phyloP scores from a whole-genome alignment of 257 asterid genomes.

The Solanum rostratum region DNA sequence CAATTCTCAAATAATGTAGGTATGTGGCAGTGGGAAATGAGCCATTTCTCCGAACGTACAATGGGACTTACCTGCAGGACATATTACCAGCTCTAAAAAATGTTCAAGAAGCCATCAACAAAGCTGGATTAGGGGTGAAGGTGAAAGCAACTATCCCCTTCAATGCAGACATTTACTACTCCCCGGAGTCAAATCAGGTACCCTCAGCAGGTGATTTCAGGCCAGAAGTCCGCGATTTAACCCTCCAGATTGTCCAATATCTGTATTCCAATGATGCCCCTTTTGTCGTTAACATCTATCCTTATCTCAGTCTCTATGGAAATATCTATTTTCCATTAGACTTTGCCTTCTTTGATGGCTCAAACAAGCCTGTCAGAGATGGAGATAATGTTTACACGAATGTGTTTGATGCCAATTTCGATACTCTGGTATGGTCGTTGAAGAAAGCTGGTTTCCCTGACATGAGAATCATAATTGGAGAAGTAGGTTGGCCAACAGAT shows the following conservation, averaged over 20 bases:
- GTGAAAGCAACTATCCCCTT: constrained; percentile 19
- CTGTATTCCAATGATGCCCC: constrained; percentile 9
- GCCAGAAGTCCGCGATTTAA: constrained; percentile 8
- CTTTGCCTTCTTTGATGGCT: constrained; percentile 21
- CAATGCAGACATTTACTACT: constrained; percentile 19
- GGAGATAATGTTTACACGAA: constrained; percentile 9
- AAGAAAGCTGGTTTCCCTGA: constrained; percentile 17
- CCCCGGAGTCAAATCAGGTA: constrained; percentile 3
- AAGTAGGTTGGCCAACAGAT: constrained; percentile 11
- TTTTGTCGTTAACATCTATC: background rate
- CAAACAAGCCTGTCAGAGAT: constrained; percentile 14
- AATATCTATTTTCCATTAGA: constrained; percentile 17
- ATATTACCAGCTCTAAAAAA: constrained; percentile 20
- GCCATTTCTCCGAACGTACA: constrained; percentile 11
- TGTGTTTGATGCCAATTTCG: constrained; percentile 12
- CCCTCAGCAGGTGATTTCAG: constrained; percentile 22
- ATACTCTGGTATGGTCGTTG: constrained; percentile 19
- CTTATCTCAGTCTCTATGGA: constrained; percentile 3
- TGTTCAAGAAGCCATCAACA: constrained; percentile 20
- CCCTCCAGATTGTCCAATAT: constrained; percentile 14
- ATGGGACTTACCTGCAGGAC: constrained; percentile 4
- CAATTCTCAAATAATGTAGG: background rate
- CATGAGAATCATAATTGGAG: constrained; percentile 16
- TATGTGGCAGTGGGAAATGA: constrained; percentile 1
- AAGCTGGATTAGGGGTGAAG: constrained; percentile 18